Conservation (phyloP, 1,139 yeast genomes). For the Hanseniaspora sp. region DNA sequence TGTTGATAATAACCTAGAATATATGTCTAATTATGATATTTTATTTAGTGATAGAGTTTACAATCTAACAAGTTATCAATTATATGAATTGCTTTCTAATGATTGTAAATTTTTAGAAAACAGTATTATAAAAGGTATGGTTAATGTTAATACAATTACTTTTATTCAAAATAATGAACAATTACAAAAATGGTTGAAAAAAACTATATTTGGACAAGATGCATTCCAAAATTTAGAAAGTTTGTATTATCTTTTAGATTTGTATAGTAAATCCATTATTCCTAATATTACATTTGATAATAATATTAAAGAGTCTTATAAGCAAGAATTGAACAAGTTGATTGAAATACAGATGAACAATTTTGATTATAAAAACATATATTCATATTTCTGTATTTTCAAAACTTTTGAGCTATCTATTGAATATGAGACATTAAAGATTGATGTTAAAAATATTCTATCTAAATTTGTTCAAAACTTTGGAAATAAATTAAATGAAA, state of each 20-base stretch:
- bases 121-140: constrained; percentile 12
- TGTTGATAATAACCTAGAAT: neutral
- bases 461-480: neutral
- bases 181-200: constrained; percentile 12
- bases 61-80: constrained; percentile 9
- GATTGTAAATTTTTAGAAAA: constrained; percentile 2
- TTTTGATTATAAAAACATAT: neutral
- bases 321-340: neutral
- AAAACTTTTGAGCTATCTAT: constrained; percentile 10
- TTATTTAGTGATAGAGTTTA: neutral
- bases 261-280: constrained; percentile 13
- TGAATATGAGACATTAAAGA: constrained; percentile 1
- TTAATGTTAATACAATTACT: constrained; percentile 11
- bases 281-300: constrained; percentile 10
- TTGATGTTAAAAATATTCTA: neutral
- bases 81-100: neutral
- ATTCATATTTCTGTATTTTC: constrained; percentile 2
- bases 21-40: neutral
- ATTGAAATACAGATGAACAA: neutral
- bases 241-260: neutral
- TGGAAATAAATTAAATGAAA: neutral
- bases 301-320: constrained; percentile 5
- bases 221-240: neutral
- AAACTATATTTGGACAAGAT: neutral
- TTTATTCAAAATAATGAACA: constrained; percentile 8